A percentile compares a stretch with the other conserved stretches of the same genome.
phyloP scores from a whole-genome alignment of 371 early-diverging fungal species.

The Circinella minor region DNA sequence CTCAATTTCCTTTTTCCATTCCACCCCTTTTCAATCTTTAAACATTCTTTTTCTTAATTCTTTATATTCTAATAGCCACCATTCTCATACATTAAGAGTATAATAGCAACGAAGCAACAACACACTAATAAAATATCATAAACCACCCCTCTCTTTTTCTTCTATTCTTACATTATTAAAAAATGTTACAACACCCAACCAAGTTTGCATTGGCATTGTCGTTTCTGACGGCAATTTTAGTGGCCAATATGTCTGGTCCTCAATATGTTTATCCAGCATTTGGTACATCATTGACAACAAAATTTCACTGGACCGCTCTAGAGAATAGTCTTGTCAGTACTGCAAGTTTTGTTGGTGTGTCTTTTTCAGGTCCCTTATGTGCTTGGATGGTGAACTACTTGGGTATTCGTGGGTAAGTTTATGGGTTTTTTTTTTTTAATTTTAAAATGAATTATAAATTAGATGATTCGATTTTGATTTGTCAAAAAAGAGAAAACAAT shows the following conservation, averaged over 20 bases:
- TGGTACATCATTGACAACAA: conserved; percentile 38
- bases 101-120: not conserved
- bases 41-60: not conserved
- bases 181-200: conserved; percentile 11
- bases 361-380: conserved; percentile 51
- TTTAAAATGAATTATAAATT: too few relatives aligned
- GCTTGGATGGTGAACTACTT: conserved; percentile 42
- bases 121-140: not conserved
- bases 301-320: conserved; percentile 44
- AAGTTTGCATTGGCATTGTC: conserved; percentile 18
- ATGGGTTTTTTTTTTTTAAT: too few relatives aligned
- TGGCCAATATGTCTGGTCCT: conserved; percentile 51
- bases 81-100: not conserved
- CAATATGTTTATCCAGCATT: conserved; percentile 53
- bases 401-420: conserved; percentile 34
- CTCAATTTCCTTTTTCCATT: conserved; percentile 4
- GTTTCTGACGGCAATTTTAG: conserved; percentile 40
- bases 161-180: not conserved
- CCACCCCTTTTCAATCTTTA: not conserved
- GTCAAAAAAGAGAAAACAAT: too few relatives aligned
- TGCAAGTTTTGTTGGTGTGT: conserved; percentile 48
- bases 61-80: not conserved
- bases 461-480: too few relatives aligned
- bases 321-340: conserved; percentile 54
- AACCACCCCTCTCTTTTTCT: not conserved